Conservation (phyloP, 805 yeast species). For the Zygosaccharomyces pseudorouxii region DNA sequence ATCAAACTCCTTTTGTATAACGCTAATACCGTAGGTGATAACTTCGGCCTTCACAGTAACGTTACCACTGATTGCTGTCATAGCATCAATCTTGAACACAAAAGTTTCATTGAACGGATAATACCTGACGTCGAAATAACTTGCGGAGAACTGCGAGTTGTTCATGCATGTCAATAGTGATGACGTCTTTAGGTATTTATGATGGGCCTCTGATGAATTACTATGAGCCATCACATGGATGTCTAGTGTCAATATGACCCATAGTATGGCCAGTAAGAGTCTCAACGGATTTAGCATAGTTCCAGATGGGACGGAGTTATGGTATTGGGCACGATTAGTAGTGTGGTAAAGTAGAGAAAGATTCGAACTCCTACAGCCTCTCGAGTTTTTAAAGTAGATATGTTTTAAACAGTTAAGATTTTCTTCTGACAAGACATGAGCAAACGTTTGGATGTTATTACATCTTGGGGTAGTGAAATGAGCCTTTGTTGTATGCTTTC, state of each 20-base stretch:
- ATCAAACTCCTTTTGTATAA: constrained; percentile 49
- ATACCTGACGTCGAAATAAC: constrained; percentile 70
- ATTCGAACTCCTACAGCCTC: too few species aligned
- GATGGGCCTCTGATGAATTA: neutral
- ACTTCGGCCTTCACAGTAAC: constrained; percentile 62
- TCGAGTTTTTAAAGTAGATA: too few species aligned
- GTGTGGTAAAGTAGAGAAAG: too few species aligned
- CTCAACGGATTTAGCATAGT: neutral
- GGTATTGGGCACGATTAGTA: too few species aligned
- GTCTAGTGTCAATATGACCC: neutral
- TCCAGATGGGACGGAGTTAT: too few species aligned
- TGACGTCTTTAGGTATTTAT: constrained; percentile 42
- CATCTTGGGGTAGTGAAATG: too few species aligned
- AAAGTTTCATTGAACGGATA: constrained; percentile 63
- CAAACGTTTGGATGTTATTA: too few species aligned
- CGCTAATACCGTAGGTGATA: constrained; percentile 75
- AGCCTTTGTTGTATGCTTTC: too few species aligned
- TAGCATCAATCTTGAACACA: constrained; percentile 65
- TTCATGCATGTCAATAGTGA: constrained; percentile 91
- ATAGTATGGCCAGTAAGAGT: neutral
- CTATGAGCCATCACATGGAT: neutral
- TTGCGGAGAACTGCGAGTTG: constrained; percentile 79
- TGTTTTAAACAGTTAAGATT: too few species aligned
- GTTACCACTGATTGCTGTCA: constrained; percentile 70
- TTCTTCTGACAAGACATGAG: too few species aligned